Percentiles rank a stretch among this genome's conserved stretches.
These are phyloP conservation scores for Eucalyptus brandiana DNA, from an alignment of 345 rosid genomes.

Conservation along the genomic window DNA sequence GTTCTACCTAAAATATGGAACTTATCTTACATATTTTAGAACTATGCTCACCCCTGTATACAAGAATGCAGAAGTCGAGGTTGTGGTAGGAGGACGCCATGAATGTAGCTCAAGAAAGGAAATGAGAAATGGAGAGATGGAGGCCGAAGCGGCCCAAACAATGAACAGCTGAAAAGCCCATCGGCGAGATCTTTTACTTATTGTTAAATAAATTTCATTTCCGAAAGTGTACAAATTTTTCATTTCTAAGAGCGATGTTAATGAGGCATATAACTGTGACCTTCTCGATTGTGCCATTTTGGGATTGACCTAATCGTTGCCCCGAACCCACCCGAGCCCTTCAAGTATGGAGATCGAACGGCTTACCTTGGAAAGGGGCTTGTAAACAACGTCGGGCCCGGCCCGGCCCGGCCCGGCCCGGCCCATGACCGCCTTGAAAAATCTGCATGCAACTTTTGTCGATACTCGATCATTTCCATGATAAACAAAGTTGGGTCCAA, in stretches of 20 bases:
- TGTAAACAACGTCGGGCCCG: not conserved
- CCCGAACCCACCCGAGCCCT: not conserved
- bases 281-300: not conserved
- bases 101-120: not conserved
- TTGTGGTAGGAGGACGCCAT: not conserved
- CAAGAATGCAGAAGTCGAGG: not conserved
- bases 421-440: not conserved
- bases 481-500: not conserved
- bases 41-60: too few relatives aligned
- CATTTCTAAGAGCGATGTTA: not conserved
- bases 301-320: not conserved
- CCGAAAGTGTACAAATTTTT: not conserved
- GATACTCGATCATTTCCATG: fast-evolving
- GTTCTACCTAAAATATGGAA: too few relatives aligned
- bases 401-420: not conserved
- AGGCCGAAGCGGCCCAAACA: not conserved
- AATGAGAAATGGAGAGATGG: not conserved
- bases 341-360: too few relatives aligned
- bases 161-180: not conserved
- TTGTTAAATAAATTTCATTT: not conserved
- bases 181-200: not conserved
- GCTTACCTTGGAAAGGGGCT: not conserved
- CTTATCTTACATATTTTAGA: fast-evolving
- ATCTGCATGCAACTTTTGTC: not conserved
- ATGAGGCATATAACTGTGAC: not conserved